A percentile compares a stretch with the other conserved stretches of the same genome.
Evolutionary conservation across 805 yeast genomes (phyloP).

Genomic region (Candida qinlingensis): DNA sequence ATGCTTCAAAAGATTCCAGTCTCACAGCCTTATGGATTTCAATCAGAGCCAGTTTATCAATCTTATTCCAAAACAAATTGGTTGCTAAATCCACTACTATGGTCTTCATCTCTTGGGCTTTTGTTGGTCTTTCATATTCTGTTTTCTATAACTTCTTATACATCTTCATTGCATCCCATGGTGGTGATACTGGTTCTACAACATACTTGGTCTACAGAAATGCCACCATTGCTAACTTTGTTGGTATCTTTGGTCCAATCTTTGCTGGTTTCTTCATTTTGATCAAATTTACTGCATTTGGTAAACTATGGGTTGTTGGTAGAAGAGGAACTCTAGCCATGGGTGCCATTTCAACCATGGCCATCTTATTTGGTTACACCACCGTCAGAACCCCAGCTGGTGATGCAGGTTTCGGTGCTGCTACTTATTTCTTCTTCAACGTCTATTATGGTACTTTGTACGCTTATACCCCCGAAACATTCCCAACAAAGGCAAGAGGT

Average conservation of each 20-base stretch:
- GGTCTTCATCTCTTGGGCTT: slow-evolving; percentile 44
- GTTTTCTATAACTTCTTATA: slow-evolving; percentile 49
- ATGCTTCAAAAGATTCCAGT: slow-evolving; percentile 16
- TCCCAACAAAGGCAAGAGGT: slow-evolving; percentile 47
- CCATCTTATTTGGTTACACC: slow-evolving; percentile 57
- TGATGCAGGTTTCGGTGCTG: slow-evolving; percentile 45
- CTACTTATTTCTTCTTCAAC: slow-evolving; percentile 43
- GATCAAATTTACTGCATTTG: slow-evolving; percentile 11
- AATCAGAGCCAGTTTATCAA: slow-evolving; percentile 33
- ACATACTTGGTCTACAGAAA: slow-evolving; percentile 41
- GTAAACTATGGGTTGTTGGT: slow-evolving; percentile 31
- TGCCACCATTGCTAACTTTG: slow-evolving; percentile 38
- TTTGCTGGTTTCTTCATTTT: slow-evolving; percentile 35
- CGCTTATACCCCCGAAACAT: slow-evolving; percentile 63
- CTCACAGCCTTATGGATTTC: slow-evolving; percentile 15
- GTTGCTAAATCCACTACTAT: slow-evolving; percentile 38
- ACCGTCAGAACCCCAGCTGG: slow-evolving; percentile 48
- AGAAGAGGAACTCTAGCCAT: slow-evolving; percentile 51
- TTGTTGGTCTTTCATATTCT: slow-evolving; percentile 50
- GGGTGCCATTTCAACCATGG: slow-evolving; percentile 50
- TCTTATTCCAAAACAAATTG: slow-evolving; percentile 38
- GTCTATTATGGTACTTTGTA: slow-evolving; percentile 55
- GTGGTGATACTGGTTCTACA: slow-evolving; percentile 40
- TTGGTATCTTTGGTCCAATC: slow-evolving; percentile 45
- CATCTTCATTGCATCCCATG: slow-evolving; percentile 43